These are phyloP conservation scores for Westerdykella sp. DNA, from an alignment of 2,329 filamentous ascomycete species.

Conservation along the genomic window DNA sequence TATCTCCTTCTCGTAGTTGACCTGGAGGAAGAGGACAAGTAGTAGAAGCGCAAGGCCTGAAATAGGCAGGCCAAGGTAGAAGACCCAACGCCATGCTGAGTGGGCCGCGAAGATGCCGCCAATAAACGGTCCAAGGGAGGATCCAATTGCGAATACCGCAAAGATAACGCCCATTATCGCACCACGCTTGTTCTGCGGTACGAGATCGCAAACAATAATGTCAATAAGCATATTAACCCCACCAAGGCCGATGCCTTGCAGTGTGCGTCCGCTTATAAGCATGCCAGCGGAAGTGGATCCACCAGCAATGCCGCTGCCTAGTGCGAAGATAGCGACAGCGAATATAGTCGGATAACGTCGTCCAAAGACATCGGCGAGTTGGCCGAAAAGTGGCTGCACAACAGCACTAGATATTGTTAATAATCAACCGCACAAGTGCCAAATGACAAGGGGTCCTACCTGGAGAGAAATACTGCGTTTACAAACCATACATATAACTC, in stretches of 20 bases:
- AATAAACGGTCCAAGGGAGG: constrained; percentile 42
- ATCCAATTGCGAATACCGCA: constrained; percentile 40
- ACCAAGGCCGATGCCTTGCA: constrained; percentile 47
- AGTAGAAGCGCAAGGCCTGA: constrained; percentile 15
- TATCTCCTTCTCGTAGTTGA: constrained; percentile 24
- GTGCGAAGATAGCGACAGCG: constrained; percentile 40
- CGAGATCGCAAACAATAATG: constrained; percentile 39
- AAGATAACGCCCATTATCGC: constrained; percentile 39
- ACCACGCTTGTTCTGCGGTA: constrained; percentile 36
- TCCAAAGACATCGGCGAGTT: constrained; percentile 46
- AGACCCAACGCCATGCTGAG: too few species aligned
- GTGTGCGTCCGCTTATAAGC: constrained; percentile 47
- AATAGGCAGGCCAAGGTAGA: constrained; percentile 30
- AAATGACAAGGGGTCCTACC: too few species aligned
- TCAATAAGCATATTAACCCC: constrained; percentile 40
- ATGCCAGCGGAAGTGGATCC: constrained; percentile 38
- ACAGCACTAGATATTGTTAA: constrained; percentile 31
- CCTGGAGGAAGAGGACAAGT: constrained; percentile 33
- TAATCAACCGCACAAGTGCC: too few species aligned
- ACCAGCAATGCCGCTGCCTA: constrained; percentile 48
- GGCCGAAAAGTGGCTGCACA: constrained; percentile 44
- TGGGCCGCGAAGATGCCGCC: constrained; percentile 1
- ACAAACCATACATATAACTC: too few species aligned
- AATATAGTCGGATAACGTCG: constrained; percentile 28
- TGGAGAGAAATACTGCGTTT: too few species aligned